Evolutionary conservation across 495 filamentous ascomycete genomes (phyloP).

Genomic region (Cercophora scortea): DNA sequence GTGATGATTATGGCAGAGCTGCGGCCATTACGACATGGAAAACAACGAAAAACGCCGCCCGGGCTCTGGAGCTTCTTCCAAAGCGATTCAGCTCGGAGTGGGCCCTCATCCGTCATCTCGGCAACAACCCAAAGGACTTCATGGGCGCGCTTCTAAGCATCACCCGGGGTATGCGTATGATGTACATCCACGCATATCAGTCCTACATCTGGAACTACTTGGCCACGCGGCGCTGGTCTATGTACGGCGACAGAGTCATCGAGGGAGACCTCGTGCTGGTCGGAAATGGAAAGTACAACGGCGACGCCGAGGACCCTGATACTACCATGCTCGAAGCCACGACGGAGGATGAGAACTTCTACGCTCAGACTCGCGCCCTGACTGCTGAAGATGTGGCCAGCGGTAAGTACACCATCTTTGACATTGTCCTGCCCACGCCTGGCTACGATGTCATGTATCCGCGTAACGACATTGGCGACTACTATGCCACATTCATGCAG

Average conservation of each 20-base stretch:
- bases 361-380: slow-evolving; percentile 67
- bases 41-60: slow-evolving; percentile 41
- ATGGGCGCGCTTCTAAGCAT: slow-evolving; percentile 72
- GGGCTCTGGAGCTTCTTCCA: slow-evolving; percentile 63
- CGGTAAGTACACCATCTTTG: slow-evolving; percentile 74
- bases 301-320: slow-evolving; percentile 49
- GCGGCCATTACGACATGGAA: slow-evolving; percentile 65
- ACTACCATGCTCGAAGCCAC: slow-evolving; percentile 11
- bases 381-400: slow-evolving; percentile 70
- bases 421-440: slow-evolving; percentile 89
- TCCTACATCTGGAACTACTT: slow-evolving; percentile 87
- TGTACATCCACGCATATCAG: slow-evolving; percentile 97
- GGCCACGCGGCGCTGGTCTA: slow-evolving; percentile 68
- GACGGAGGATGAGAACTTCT: slow-evolving; percentile 46
- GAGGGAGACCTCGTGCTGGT: slow-evolving; percentile 82
- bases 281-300: slow-evolving; percentile 12
- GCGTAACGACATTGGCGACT: slow-evolving; percentile 67
- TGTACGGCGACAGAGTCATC: slow-evolving; percentile 61
- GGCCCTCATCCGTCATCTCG: slow-evolving; percentile 67
- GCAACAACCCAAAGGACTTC: slow-evolving; percentile 48
- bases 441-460: slow-evolving; percentile 89
- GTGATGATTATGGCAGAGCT: slow-evolving; percentile 71
- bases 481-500: slow-evolving; percentile 78
- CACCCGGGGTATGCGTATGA: slow-evolving; percentile 68
- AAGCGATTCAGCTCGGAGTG: slow-evolving; percentile 73